phyloP scores from a whole-genome alignment of 2,329 filamentous ascomycete species.

The Chrysosporium queenslandicum region DNA sequence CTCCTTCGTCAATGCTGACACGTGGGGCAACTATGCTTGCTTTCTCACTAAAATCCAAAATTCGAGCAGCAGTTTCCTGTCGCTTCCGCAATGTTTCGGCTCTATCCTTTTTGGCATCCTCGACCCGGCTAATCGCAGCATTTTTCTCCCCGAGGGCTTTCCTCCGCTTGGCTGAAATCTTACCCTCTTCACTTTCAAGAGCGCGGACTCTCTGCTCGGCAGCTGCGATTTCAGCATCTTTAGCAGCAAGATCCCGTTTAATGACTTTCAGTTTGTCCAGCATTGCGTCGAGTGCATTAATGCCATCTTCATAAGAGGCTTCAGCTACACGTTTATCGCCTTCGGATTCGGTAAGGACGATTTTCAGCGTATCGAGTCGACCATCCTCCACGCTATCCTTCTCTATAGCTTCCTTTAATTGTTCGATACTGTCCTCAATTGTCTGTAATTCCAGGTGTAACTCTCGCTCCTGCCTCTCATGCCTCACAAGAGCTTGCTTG shows the following conservation, averaged over 20 bases:
- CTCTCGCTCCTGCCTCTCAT: conserved; percentile 39
- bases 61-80: conserved; percentile 39
- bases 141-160: conserved; percentile 55
- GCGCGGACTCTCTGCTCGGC: conserved; percentile 29
- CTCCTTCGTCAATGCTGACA: conserved; percentile 53
- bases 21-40: conserved; percentile 49
- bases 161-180: conserved; percentile 41
- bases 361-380: conserved; percentile 49
- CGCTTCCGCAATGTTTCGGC: conserved; percentile 40
- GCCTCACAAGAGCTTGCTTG: conserved; percentile 40
- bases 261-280: conserved; percentile 30
- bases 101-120: conserved; percentile 41
- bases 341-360: conserved; percentile 49
- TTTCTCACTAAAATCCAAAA: conserved; percentile 47
- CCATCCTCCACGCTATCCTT: conserved; percentile 53
- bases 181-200: conserved; percentile 48
- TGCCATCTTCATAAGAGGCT: conserved; percentile 42
- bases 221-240: conserved; percentile 28
- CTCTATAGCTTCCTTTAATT: conserved; percentile 56
- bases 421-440: conserved; percentile 53
- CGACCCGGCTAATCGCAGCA: conserved; percentile 43
- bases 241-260: conserved; percentile 29
- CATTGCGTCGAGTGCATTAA: conserved; percentile 37
- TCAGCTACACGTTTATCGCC: conserved; percentile 37
- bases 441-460: conserved; percentile 49